Evolutionary conservation across 768 basidiomycete species (phyloP), one percentile per base, ranked within the genome.

Genomic region (Agrocybe pediades): DNA sequence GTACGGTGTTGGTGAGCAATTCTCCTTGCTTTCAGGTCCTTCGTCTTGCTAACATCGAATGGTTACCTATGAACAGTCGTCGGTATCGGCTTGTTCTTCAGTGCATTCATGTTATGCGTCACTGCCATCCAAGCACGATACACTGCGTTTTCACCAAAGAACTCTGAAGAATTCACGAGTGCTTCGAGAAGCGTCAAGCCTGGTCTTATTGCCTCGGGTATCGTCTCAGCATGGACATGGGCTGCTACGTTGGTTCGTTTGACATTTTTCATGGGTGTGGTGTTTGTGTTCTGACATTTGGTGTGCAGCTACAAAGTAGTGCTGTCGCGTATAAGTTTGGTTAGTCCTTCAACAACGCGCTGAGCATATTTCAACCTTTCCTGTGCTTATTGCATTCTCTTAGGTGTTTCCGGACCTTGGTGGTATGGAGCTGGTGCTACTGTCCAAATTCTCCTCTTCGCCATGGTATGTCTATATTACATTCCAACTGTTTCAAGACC

Each of bases 191-290:
- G 86, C 51, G 82, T 96, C 50, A 95, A 95, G 60, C 92, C 95
- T 7, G 95, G 95, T 11, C 76, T 98, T 41, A 95, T 97, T 54
- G 93, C 94, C 0, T 85, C 91, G 24, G 95, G 95, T 1, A 95
- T 97, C 54, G 93, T 96, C 19, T 88, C 86, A 17, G 92, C 94
- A 0, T 95, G 93, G 92, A 94, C 92, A n/a, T 90, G 87, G 77
- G 88, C 88, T 2, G 90, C 88, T 17, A 91, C 88, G 0, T 69
- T 90, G 54, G 87, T 86, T 52, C 54, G 74, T 52, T 15, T 19
- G 2, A 21, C 24, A 25, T 26, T 16, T 11, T 19, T 24, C 4
- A 15, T 25, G 8, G 23, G 3, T 36, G 11, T 9, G n/a, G 15
- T 39, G n/a, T 36, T 6, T 21, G 9, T 9, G 9, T 19, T 23